phyloP scores from a whole-genome alignment of 2,329 filamentous ascomycete genomes.

The Aspergillus quadrilineatus region DNA sequence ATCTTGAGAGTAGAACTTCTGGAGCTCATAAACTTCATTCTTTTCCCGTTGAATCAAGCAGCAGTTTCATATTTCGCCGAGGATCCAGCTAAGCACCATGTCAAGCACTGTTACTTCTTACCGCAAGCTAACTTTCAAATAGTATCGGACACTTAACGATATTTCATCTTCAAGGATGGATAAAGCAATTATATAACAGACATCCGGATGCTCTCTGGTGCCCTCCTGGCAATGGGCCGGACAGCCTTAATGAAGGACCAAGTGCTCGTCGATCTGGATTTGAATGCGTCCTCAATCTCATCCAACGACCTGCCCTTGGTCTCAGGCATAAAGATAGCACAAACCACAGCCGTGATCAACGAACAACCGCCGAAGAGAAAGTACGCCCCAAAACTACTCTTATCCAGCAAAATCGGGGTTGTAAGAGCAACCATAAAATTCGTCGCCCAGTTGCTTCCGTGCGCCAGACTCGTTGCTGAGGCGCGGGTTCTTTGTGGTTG shows the following conservation, averaged over 20 bases:
- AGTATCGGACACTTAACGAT: too few species aligned
- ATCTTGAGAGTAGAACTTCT: too few species aligned
- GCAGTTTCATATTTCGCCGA: too few species aligned
- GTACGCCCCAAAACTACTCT: slow-evolving; percentile 47
- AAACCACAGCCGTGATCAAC: slow-evolving; percentile 40
- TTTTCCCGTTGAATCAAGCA: too few species aligned
- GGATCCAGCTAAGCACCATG: too few species aligned
- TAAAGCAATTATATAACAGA: neutral
- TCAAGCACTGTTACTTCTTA: too few species aligned
- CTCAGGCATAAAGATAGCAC: slow-evolving; percentile 51
- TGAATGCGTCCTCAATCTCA: slow-evolving; percentile 51
- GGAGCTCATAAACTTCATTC: too few species aligned
- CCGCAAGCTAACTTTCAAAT: too few species aligned
- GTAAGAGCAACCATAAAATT: slow-evolving; percentile 49
- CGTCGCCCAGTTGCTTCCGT: slow-evolving; percentile 52
- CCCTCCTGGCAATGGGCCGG: neutral
- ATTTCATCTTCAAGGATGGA: neutral
- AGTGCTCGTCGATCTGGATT: slow-evolving; percentile 19
- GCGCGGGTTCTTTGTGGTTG: slow-evolving; percentile 57
- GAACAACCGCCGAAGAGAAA: slow-evolving; percentile 48
- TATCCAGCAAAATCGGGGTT: slow-evolving; percentile 45
- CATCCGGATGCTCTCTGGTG: slow-evolving; percentile 4
- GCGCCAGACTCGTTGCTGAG: slow-evolving; percentile 53
- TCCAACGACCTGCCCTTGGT: slow-evolving; percentile 52
- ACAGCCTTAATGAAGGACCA: slow-evolving; percentile 9